Percentiles rank a stretch among this genome's conserved stretches.
Conservation (phyloP, 805 yeast species). For the Teunomyces pallodes region DNA sequence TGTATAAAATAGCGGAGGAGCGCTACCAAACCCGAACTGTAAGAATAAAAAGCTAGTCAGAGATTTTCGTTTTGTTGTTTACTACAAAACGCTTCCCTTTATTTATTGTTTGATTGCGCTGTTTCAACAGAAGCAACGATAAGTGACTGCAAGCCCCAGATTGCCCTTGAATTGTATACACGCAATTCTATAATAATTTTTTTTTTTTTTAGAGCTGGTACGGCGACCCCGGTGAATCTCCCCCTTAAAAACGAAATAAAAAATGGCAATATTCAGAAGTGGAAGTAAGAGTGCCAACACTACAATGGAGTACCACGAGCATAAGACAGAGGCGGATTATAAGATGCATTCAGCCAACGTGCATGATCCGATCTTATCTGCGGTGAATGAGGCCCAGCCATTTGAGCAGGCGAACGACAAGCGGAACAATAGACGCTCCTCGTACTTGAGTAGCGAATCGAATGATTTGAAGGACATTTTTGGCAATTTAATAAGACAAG, state of each 20-base stretch:
- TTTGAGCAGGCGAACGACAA: slow-evolving; percentile 59
- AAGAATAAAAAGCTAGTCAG: neutral
- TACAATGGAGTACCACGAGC: slow-evolving; percentile 1
- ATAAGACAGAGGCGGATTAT: slow-evolving; percentile 14
- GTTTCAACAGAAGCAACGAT: neutral
- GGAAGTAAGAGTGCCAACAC: slow-evolving; percentile 1
- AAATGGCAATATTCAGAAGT: slow-evolving; percentile 7
- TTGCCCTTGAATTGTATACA: neutral
- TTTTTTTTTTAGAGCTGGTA: neutral
- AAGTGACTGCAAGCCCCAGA: neutral
- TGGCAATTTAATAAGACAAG: slow-evolving; percentile 73
- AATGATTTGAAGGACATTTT: slow-evolving; percentile 73
- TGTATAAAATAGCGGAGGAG: neutral
- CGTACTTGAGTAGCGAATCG: slow-evolving; percentile 46
- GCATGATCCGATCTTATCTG: slow-evolving; percentile 80
- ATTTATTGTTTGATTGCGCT: too few species aligned
- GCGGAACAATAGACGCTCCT: slow-evolving; percentile 39
- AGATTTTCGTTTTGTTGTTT: neutral
- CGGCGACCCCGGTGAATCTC: neutral
- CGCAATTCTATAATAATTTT: neutral
- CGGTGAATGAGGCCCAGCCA: slow-evolving; percentile 95
- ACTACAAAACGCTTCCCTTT: too few species aligned
- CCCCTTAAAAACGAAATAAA: neutral
- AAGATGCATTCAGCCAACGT: slow-evolving; percentile 50
- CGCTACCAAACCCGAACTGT: neutral